phyloP scores from a whole-genome alignment of 208 protist genomes.

The Leishmania guyanensis region DNA sequence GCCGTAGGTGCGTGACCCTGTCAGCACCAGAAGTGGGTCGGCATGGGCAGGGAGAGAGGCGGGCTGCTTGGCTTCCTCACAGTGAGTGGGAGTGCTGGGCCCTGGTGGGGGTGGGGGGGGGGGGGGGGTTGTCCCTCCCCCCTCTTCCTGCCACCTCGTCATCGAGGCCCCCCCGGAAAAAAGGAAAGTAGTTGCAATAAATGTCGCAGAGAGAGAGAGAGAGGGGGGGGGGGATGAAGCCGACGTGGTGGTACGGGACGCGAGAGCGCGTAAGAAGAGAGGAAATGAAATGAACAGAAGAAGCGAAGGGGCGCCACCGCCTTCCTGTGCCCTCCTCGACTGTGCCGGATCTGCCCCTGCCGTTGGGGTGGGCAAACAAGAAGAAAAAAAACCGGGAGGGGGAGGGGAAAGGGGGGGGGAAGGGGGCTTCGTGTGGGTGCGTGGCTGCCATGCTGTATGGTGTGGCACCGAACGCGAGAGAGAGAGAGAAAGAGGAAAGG shows the following conservation, averaged over 20 bases:
- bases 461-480: neutral
- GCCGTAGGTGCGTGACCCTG: neutral
- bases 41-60: neutral
- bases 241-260: neutral
- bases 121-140: no score
- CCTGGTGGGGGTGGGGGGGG: no score
- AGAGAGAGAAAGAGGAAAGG: neutral
- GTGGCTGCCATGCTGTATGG: neutral
- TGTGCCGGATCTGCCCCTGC: neutral
- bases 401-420: neutral
- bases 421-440: no score
- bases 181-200: neutral
- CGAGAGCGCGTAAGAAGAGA: no score
- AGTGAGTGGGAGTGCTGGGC: neutral
- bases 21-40: neutral
- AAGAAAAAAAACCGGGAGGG: neutral
- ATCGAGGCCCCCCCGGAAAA: neutral
- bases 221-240: neutral
- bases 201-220: neutral
- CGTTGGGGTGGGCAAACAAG: neutral
- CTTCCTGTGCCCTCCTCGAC: no score
- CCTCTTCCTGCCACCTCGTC: neutral
- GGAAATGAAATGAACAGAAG: no score
- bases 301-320: no score
- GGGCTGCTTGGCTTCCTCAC: neutral